Conservation (phyloP, 768 basidiomycete genomes). For the Mycena galericulata region DNA sequence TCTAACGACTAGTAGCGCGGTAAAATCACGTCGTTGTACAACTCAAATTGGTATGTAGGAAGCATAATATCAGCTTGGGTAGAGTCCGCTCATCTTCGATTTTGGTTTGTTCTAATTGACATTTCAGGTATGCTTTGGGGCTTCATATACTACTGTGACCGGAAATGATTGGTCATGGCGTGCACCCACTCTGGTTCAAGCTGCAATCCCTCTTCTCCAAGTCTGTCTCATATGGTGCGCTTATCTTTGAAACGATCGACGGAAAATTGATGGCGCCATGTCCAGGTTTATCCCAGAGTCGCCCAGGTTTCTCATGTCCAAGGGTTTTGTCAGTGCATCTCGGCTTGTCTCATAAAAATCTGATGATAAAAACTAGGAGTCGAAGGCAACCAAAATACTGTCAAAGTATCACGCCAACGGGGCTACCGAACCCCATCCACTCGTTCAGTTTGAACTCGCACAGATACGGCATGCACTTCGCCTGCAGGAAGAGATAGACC, state of each 20-base stretch:
- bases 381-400: conserved; percentile 69
- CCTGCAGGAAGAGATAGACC: conserved; percentile 67
- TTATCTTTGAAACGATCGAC: neutral
- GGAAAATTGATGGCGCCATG: neutral
- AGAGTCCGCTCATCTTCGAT: neutral
- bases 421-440: conserved; percentile 67
- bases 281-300: conserved; percentile 75
- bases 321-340: conserved; percentile 59
- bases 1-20: conserved; percentile 49
- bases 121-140: conserved; percentile 55
- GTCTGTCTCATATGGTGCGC: conserved; percentile 64
- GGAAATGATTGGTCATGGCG: conserved; percentile 72
- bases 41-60: conserved; percentile 82
- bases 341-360: neutral
- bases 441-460: conserved; percentile 67
- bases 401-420: conserved; percentile 81
- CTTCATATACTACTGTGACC: conserved; percentile 49
- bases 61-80: conserved; percentile 70
- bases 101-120: neutral
- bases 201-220: conserved; percentile 67
- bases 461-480: conserved; percentile 79
- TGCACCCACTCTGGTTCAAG: conserved; percentile 73
- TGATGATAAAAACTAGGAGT: conserved; percentile 53
- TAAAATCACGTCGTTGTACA: conserved; percentile 74
- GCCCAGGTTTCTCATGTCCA: conserved; percentile 73